Base-by-base conservation (phyloP, 2,329 filamentous ascomycete genomes). In the Penicillium sp. region DNA sequence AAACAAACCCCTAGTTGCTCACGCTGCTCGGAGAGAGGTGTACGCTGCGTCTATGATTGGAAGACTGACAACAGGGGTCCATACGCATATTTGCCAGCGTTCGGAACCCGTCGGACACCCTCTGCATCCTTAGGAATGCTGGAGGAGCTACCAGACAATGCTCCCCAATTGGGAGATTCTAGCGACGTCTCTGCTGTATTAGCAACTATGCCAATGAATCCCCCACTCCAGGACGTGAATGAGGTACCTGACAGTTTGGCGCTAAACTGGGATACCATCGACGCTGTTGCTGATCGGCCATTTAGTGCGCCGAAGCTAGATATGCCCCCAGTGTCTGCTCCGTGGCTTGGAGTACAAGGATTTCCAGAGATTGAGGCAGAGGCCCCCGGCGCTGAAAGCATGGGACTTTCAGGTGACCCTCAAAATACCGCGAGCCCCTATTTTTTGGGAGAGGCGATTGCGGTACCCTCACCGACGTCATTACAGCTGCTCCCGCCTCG, bases 1-100 rank as follows among this genome's bases (percentile, higher is more conserved):
- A 45, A 53, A 30, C 45, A 23, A 20, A 46, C 14, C 5, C 56
- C 56, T 12, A 54, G 33, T 47, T 57, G 56, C 30, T 57, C 50
- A 48, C 56, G 56, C 46, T 57, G 56, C 30, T 50, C 40, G 7
- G 56, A 57, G 30, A 50, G 56, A 53, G 56, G 56, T 18, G 21
- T 35, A 26, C 35, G 45, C 26, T 57, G 56, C 40, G 30, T 50
- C 21, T 57, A 57, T 42, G 56, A 54, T 28, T 54, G 50, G 50
- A 54, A 20, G 21, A 18, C 6, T 6, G 8, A 12, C 18, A 9
- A 50, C 42, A 20, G 24, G 35, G n/a, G 2, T 21, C 35, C 48
- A 8, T 52, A 52, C 42, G 18, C 50, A 40, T 18, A 35, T 45
- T 5, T 23, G 20, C 18, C 45, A 5, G 11, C 14, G 6, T 46